phyloP scores from a whole-genome alignment of 208 protist genomes.

The Crithidia acanthocephali region DNA sequence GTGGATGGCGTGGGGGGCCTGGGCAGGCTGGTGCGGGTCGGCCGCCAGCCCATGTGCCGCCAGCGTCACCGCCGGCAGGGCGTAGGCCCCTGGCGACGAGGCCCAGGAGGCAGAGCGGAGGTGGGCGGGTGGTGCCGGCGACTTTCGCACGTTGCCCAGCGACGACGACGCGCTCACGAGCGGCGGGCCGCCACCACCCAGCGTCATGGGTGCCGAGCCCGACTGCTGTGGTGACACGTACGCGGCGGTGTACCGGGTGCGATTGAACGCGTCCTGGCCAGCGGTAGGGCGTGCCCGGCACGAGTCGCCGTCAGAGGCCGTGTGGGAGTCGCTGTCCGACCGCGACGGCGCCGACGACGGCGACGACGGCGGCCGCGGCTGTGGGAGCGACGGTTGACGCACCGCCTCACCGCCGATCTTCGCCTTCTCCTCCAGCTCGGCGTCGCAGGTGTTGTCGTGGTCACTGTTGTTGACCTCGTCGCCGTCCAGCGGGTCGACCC shows the following conservation, averaged over 20 bases:
- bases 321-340: conserved; percentile 3
- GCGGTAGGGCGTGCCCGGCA: background rate
- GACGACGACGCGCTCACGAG: conserved; percentile 8
- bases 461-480: conserved; percentile 1
- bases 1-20: background rate
- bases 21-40: background rate
- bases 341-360: conserved; percentile 4
- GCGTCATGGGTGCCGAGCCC: background rate
- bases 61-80: background rate
- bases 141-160: conserved; percentile 6
- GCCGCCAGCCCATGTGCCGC: background rate
- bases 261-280: background rate
- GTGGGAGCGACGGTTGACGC: background rate
- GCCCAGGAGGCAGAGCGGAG: background rate
- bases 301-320: conserved; percentile 12
- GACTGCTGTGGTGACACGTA: conserved; percentile 10
- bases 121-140: background rate
- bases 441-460: background rate
- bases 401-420: background rate
- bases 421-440: background rate
- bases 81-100: background rate
- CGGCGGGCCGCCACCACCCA: background rate
- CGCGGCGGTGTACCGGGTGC: conserved; percentile 8
- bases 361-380: background rate
- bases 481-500: conserved; percentile 19